These are phyloP conservation scores for Calophaca sinica DNA, from an alignment of 306 rosid genomes.

Conservation along the genomic window DNA sequence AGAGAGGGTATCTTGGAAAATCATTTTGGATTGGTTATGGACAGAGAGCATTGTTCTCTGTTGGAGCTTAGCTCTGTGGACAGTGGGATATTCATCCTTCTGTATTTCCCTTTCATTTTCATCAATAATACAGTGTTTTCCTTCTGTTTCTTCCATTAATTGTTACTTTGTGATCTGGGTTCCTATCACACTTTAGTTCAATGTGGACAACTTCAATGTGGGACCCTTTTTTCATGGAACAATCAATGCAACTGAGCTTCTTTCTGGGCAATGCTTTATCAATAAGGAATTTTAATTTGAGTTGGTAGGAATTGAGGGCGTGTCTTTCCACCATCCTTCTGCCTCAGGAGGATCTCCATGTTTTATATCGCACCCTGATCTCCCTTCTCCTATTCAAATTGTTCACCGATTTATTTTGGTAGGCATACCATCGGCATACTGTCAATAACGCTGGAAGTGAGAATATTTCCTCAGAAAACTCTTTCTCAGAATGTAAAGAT, in stretches of 20 bases:
- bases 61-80: too few relatives aligned
- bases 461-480: constrained; percentile 59
- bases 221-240: constrained; percentile 9
- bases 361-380: constrained; percentile 36
- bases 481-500: constrained; percentile 74
- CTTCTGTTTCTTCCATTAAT: too few relatives aligned
- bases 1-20: too few relatives aligned
- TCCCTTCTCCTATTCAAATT: constrained; percentile 35
- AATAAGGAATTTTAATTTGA: constrained; percentile 1
- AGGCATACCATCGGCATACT: constrained; percentile 76
- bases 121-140: too few relatives aligned
- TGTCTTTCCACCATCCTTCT: constrained; percentile 20
- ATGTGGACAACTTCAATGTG: not conserved
- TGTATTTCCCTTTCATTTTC: too few relatives aligned
- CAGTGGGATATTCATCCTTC: too few relatives aligned
- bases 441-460: constrained; percentile 59
- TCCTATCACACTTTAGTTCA: too few relatives aligned
- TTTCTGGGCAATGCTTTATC: constrained; percentile 25
- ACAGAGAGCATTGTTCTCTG: too few relatives aligned
- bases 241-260: not conserved
- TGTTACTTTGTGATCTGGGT: too few relatives aligned
- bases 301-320: constrained; percentile 33
- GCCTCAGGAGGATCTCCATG: constrained; percentile 24
- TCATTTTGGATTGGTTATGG: too few relatives aligned
- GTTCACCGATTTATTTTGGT: constrained; percentile 28